Evolutionary conservation across 2,329 filamentous ascomycete species (phyloP), one percentile per base, ranked within the genome.

Genomic region (Xylariales sp.): DNA sequence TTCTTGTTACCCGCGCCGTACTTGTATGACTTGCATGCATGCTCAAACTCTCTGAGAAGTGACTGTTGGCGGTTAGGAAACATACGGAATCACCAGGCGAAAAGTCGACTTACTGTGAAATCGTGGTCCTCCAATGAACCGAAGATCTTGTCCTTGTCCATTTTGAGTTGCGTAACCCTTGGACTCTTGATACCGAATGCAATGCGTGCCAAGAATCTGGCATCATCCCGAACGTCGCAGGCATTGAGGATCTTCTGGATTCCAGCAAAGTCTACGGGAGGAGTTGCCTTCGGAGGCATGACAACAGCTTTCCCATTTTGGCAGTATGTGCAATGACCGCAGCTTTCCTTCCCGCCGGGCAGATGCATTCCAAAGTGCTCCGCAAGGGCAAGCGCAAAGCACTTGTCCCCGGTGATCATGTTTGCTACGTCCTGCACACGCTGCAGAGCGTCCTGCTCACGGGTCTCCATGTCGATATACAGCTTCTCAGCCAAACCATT

Each of bases 161-260:
- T 48, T 51, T 70, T 75, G 39, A 78, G 53, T 27, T 62, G 56
- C 4, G 59, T 65, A 1, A 78, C 66, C 1, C 77, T 60, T 0
- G 79, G 80, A 48, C 76, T 82, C 32, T 63, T 65, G 52, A 83
- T 82, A 0, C 80, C 80, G 53, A 82, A 83, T 0, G 78, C 79
- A 4, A 83, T 60, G 15, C 74, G 66, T 0, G 80, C 76, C 20
- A 83, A 59, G 47, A 80, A 74, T 10, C 78, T 59, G 2, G 79
- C 66, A 52, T 84, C 79, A 34, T 83, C 74, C 2, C 74, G 64
- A 1, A 71, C 66, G 1, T 58, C 49, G 10, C 72, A 69, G 0
- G 56, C 62, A 0, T 55, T 46, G 1, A 82, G 57, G 0, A 82
- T 58, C 1, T 51, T 55, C 5, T 56, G 43, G 34, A 81, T 71